These are phyloP conservation scores for Solanum megistacrolobum DNA, from an alignment of 257 asterid species.

Conservation along the genomic window DNA sequence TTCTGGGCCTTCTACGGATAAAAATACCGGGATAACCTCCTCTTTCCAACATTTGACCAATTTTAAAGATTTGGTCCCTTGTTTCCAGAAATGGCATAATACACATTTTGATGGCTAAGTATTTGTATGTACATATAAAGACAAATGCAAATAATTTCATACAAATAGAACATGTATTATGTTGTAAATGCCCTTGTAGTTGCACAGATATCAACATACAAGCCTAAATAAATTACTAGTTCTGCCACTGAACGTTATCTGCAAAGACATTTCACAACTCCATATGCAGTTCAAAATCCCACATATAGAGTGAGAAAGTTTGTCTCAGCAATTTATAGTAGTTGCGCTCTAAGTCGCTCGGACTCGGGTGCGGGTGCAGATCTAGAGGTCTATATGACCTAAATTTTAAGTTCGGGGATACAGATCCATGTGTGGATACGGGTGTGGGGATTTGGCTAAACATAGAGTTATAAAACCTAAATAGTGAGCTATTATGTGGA, in stretches of 20 bases:
- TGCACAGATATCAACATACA: not conserved
- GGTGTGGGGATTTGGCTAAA: not conserved
- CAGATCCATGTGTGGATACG: not conserved
- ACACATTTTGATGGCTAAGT: not conserved
- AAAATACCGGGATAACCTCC: not conserved
- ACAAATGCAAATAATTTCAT: not conserved
- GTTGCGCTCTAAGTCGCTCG: not conserved
- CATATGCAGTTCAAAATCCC: not conserved
- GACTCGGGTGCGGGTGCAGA: not conserved
- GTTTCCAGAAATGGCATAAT: not conserved
- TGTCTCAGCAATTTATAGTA: not conserved
- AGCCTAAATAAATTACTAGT: not conserved
- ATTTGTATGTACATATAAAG: not conserved
- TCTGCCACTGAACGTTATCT: not conserved
- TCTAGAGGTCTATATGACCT: not conserved
- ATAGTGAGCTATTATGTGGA: not conserved
- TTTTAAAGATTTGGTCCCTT: not conserved
- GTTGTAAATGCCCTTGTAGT: not conserved
- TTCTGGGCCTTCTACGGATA: not conserved
- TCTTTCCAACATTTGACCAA: not conserved
- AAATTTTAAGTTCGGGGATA: too few species aligned
- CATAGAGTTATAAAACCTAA: not conserved
- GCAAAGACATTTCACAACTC: not conserved
- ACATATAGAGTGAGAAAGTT: not conserved
- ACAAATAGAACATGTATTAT: not conserved